Evolutionary conservation across 1,139 yeast genomes (phyloP).

Genomic region (Hyphopichia pseudoburtonii): DNA sequence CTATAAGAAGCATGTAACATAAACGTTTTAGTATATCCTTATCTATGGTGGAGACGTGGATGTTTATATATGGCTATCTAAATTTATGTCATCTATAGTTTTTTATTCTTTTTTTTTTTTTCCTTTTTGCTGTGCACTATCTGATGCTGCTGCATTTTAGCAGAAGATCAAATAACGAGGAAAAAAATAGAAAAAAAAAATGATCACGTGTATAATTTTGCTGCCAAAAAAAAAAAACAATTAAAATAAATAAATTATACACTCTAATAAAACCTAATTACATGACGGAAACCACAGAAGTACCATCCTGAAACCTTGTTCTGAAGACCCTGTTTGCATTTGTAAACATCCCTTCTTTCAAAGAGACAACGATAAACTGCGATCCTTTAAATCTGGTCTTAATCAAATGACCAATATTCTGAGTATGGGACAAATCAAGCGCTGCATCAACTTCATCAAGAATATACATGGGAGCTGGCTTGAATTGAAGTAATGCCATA

Average conservation of each 20-base stretch:
- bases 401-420: slow-evolving; percentile 93
- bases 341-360: slow-evolving; percentile 97
- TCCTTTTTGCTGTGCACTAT: too few relatives aligned
- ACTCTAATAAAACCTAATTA: slow-evolving; percentile 12
- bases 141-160: neutral
- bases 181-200: too few relatives aligned
- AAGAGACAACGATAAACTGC: slow-evolving; percentile 92
- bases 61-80: too few relatives aligned
- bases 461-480: slow-evolving; percentile 98
- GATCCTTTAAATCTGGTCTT: slow-evolving; percentile 94
- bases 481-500: slow-evolving; percentile 86
- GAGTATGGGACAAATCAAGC: slow-evolving; percentile 93
- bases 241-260: neutral
- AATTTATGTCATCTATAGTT: too few relatives aligned
- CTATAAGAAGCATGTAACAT: neutral
- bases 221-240: too few relatives aligned
- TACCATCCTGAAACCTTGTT: slow-evolving; percentile 94
- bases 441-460: slow-evolving; percentile 99
- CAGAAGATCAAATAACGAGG: too few relatives aligned
- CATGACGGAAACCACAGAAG: slow-evolving; percentile 80
- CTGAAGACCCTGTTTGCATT: slow-evolving; percentile 94
- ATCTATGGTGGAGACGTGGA: too few relatives aligned
- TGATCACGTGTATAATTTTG: neutral
- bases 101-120: too few relatives aligned
- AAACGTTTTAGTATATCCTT: neutral